Base-by-base conservation (phyloP, 805 yeast species). In the Saccharomycopsis sp. region DNA sequence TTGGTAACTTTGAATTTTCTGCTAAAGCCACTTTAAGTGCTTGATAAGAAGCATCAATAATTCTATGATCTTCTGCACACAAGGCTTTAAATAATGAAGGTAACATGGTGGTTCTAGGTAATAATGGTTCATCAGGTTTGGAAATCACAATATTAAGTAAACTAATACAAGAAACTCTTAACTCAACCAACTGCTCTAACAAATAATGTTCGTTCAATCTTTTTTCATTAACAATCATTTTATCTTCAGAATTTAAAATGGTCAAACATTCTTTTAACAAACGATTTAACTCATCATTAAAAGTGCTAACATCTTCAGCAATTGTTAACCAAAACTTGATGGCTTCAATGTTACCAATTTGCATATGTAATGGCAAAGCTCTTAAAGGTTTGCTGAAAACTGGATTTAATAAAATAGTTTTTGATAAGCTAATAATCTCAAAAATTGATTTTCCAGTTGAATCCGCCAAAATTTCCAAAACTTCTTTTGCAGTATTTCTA, bases 361-460 rank as follows among this genome's bases (percentile, higher is more conserved):
- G 97, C 95, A 88, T 89, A 3, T 95, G 92, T 63, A 94, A 92
- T 0, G 99, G 97, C 47, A 92, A 67, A 0, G 98, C 98, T 47
- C 99, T 70, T 44, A 92, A 62, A 0, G 99, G 99, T 54, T 92
- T 92, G 4, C 95, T 95, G 64, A 92, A 94, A 20, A 92, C 92
- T 4, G 98, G 97, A 1, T 94, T 84, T 36, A 92, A 62, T 20
- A 94, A 64, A 20, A 88, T 74, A 34, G 76, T 79, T 51, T 86
- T 85, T 40, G 92, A 86, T 20, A 89, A 89, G 5, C 76, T 73
- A 58, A 92, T 77, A 50, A 92, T 72, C 1, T 77, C 72, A 1
- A 87, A 72, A 35, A 87, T 68, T 1, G 94, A 73, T 13, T 78
- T 77, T 2, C 66, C 64, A 0, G 94, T 79, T 0, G 79, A 71